Conservation (phyloP, 1,139 yeast species). For the Scheffersomyces quercinus region DNA sequence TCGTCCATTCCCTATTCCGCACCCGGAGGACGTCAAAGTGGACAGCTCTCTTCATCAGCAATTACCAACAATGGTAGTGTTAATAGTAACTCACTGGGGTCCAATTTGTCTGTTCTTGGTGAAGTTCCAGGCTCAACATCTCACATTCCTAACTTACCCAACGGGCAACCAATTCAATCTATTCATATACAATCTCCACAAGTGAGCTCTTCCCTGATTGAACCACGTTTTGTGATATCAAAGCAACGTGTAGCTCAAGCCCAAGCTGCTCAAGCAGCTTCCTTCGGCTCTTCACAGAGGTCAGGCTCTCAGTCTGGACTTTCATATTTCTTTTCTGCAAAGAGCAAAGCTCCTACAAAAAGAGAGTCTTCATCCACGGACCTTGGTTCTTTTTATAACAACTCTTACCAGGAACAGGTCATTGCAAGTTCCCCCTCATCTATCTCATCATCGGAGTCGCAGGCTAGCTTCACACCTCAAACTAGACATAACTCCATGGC, state of each 20-base stretch:
- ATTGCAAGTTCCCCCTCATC: slow-evolving; percentile 42
- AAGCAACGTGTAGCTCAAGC: slow-evolving; percentile 70
- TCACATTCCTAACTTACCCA: slow-evolving; percentile 50
- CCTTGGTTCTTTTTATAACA: slow-evolving; percentile 48
- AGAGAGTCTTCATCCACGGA: slow-evolving; percentile 37
- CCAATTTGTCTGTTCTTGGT: background rate
- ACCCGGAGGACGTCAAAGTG: slow-evolving; percentile 53
- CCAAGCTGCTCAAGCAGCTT: slow-evolving; percentile 39
- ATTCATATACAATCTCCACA: slow-evolving; percentile 72
- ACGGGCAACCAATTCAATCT: slow-evolving; percentile 57
- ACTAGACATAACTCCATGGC: slow-evolving; percentile 72
- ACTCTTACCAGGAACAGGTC: slow-evolving; percentile 36
- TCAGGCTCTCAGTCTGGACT: slow-evolving; percentile 53
- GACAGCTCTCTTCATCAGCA: background rate
- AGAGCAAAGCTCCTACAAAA: slow-evolving; percentile 30
- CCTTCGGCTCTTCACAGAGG: slow-evolving; percentile 33
- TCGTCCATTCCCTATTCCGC: slow-evolving; percentile 71
- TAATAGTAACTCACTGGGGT: background rate
- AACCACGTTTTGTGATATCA: slow-evolving; percentile 71
- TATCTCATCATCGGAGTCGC: slow-evolving; percentile 37
- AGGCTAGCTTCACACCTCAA: slow-evolving; percentile 18
- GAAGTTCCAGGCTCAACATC: slow-evolving; percentile 6
- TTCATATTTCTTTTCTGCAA: slow-evolving; percentile 41
- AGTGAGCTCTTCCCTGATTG: slow-evolving; percentile 55
- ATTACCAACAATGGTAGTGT: background rate